These are phyloP conservation scores for Pistacia atlantica DNA, from an alignment of 345 rosid species.

Conservation along the genomic window DNA sequence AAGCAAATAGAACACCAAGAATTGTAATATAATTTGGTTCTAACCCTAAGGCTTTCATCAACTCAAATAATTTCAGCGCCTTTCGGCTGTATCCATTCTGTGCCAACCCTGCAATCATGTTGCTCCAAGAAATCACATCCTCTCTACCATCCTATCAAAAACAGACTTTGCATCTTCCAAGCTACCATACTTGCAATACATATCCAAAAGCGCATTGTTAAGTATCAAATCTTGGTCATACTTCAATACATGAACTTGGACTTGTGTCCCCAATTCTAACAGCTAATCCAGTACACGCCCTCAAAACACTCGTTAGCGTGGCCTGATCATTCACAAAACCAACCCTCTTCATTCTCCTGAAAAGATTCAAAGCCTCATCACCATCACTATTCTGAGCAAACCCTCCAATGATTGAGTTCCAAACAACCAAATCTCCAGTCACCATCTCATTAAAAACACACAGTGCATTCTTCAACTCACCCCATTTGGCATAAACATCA, in stretches of 20 bases:
- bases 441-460: slow-evolving; percentile 52
- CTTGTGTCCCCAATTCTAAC: slow-evolving; percentile 68
- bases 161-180: slow-evolving; percentile 57
- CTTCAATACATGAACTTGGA: slow-evolving; percentile 69
- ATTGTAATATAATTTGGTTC: slow-evolving; percentile 65
- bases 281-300: slow-evolving; percentile 66
- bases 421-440: slow-evolving; percentile 65
- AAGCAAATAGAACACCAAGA: slow-evolving; percentile 70
- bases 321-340: slow-evolving; percentile 38
- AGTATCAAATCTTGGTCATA: slow-evolving; percentile 62
- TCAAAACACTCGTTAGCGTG: slow-evolving; percentile 63
- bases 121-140: slow-evolving; percentile 79
- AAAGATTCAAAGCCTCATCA: slow-evolving; percentile 56
- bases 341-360: slow-evolving; percentile 60
- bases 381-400: slow-evolving; percentile 69
- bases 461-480: too few relatives aligned
- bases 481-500: too few relatives aligned
- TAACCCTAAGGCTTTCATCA: slow-evolving; percentile 39
- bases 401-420: slow-evolving; percentile 74
- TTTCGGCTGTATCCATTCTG: slow-evolving; percentile 71
- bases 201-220: slow-evolving; percentile 68
- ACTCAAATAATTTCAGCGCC: slow-evolving; percentile 53
- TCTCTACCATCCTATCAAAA: slow-evolving; percentile 50
- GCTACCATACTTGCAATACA: slow-evolving; percentile 78
- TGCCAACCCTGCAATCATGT: slow-evolving; percentile 67